Conservation (phyloP, 257 asterid genomes). For the Plantago major region DNA sequence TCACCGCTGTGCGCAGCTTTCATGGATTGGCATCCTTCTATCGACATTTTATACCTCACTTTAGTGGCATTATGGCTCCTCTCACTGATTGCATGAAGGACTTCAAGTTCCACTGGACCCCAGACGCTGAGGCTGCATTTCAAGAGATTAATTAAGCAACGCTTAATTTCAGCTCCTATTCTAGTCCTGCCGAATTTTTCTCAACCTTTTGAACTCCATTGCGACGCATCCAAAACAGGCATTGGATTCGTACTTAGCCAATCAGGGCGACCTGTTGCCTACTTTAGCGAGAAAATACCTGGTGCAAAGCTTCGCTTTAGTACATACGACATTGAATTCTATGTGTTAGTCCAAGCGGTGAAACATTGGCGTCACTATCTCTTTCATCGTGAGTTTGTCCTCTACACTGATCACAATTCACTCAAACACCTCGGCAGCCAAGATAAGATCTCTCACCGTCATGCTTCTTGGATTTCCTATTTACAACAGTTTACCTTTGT, state of each 20-base stretch:
- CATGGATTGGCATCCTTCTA: background rate
- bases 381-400: background rate
- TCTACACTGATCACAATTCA: no score
- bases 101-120: no score
- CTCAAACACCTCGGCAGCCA: no score
- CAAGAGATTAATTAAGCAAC: no score
- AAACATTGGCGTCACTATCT: background rate
- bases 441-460: no score
- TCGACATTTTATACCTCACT: background rate
- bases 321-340: no score
- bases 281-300: background rate
- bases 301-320: no score
- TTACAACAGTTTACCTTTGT: background rate
- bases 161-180: no score
- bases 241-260: background rate
- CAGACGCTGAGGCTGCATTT: no score
- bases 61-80: slow-evolving; percentile 7
- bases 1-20: background rate
- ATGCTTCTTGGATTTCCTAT: no score
- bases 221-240: background rate
- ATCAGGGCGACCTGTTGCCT: background rate
- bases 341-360: background rate
- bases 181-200: background rate
- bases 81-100: no score
- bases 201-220: background rate